Percentiles rank a stretch among this genome's conserved stretches.
Conservation (phyloP, 805 yeast genomes). For the Torulaspora maleeae region DNA sequence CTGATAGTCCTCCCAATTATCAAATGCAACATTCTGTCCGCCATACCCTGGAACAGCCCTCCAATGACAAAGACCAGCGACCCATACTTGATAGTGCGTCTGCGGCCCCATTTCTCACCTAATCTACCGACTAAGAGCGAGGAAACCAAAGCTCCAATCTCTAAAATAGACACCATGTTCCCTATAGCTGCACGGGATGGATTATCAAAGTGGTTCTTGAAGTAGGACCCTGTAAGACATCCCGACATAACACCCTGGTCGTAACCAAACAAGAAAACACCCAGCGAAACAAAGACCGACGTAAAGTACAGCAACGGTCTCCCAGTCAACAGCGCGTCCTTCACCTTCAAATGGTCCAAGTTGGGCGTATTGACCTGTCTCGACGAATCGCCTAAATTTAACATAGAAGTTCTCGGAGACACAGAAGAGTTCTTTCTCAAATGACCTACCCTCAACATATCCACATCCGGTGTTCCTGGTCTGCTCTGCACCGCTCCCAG, state of each 20-base stretch:
- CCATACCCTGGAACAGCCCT: slow-evolving; percentile 65
- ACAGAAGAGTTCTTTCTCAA: slow-evolving; percentile 5
- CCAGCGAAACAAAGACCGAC: slow-evolving; percentile 38
- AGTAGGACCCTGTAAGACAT: slow-evolving; percentile 67
- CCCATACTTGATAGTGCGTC: slow-evolving; percentile 74
- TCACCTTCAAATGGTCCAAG: slow-evolving; percentile 15
- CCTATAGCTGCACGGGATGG: slow-evolving; percentile 78
- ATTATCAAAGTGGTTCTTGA: slow-evolving; percentile 61
- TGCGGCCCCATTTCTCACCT: slow-evolving; percentile 75
- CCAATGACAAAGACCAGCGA: slow-evolving; percentile 74
- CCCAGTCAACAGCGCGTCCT: slow-evolving; percentile 20
- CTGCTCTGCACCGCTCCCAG: slow-evolving; percentile 1
- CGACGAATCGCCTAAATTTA: slow-evolving; percentile 4
- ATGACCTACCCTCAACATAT: not conserved
- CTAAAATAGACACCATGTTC: slow-evolving; percentile 81
- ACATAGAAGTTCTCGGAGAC: slow-evolving; percentile 8
- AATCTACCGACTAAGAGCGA: slow-evolving; percentile 73
- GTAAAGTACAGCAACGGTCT: slow-evolving; percentile 35
- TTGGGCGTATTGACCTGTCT: slow-evolving; percentile 11
- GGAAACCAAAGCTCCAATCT: slow-evolving; percentile 79
- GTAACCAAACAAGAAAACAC: slow-evolving; percentile 69
- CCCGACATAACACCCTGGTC: slow-evolving; percentile 92
- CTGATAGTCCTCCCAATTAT: slow-evolving; percentile 72
- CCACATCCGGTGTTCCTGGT: not conserved
- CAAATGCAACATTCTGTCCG: slow-evolving; percentile 50